These are phyloP conservation scores for Rhazya stricta DNA, from an alignment of 257 asterid species.

Conservation along the genomic window DNA sequence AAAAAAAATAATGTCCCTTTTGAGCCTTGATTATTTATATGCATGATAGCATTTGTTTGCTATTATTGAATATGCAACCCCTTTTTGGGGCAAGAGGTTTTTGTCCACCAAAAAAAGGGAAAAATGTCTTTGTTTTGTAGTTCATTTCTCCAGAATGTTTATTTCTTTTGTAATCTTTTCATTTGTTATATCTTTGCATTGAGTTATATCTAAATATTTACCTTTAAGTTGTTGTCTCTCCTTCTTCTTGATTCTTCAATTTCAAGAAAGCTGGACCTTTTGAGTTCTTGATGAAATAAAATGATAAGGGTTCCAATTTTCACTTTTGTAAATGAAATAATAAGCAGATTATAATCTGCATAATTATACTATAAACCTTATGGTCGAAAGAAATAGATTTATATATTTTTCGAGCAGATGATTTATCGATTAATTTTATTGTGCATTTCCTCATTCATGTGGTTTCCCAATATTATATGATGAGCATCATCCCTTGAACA, in stretches of 20 bases:
- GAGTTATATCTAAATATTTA: neutral
- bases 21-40: neutral
- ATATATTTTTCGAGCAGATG: no score
- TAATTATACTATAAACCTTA: no score
- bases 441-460: neutral
- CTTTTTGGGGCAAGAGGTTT: neutral
- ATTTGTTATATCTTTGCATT: neutral
- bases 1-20: neutral
- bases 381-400: no score
- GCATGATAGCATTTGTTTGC: conserved; percentile 1
- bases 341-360: no score
- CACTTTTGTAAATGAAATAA: no score
- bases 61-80: neutral
- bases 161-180: neutral
- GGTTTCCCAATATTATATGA: neutral
- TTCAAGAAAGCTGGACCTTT: no score
- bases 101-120: neutral
- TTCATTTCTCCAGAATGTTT: neutral
- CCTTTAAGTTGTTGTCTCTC: neutral
- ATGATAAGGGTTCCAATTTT: no score
- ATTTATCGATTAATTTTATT: no score
- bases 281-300: no score
- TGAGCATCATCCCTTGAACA: neutral
- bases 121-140: neutral
- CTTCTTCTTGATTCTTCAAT: neutral